These are phyloP conservation scores for Colletotrichum sidae DNA, from an alignment of 2,329 filamentous ascomycete genomes.

Conservation along the genomic window DNA sequence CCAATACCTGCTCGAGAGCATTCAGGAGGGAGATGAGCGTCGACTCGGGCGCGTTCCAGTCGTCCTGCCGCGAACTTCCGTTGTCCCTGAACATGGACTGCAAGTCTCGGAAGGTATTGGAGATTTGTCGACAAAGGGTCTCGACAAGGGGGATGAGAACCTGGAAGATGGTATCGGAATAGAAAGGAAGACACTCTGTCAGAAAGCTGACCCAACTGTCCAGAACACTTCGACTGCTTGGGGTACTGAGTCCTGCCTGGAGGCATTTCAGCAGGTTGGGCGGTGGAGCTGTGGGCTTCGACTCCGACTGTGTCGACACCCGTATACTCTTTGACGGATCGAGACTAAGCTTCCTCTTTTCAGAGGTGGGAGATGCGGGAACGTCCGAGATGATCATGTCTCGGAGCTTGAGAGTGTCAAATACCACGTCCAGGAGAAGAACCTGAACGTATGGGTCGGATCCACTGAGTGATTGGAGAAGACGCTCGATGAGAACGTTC, in stretches of 20 bases:
- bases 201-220: constrained; percentile 94
- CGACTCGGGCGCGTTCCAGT: constrained; percentile 69
- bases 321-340: constrained; percentile 56
- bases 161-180: constrained; percentile 87
- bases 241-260: constrained; percentile 81
- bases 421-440: constrained; percentile 81
- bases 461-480: constrained; percentile 70
- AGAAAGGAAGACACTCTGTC: constrained; percentile 84
- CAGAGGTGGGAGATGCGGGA: constrained; percentile 57
- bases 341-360: constrained; percentile 57
- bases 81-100: constrained; percentile 68
- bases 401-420: constrained; percentile 77
- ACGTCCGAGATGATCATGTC: constrained; percentile 54
- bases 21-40: constrained; percentile 89
- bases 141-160: constrained; percentile 91
- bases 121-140: constrained; percentile 85
- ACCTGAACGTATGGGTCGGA: constrained; percentile 80
- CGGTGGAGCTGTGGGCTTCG: constrained; percentile 65
- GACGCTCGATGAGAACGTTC: constrained; percentile 74
- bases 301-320: constrained; percentile 50
- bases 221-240: constrained; percentile 79
- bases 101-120: constrained; percentile 76
- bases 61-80: constrained; percentile 40
- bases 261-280: constrained; percentile 84
- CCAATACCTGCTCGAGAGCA: constrained; percentile 90